phyloP scores from a whole-genome alignment of 1,284 basidiomycete genomes.

The Malassezia caprae region DNA sequence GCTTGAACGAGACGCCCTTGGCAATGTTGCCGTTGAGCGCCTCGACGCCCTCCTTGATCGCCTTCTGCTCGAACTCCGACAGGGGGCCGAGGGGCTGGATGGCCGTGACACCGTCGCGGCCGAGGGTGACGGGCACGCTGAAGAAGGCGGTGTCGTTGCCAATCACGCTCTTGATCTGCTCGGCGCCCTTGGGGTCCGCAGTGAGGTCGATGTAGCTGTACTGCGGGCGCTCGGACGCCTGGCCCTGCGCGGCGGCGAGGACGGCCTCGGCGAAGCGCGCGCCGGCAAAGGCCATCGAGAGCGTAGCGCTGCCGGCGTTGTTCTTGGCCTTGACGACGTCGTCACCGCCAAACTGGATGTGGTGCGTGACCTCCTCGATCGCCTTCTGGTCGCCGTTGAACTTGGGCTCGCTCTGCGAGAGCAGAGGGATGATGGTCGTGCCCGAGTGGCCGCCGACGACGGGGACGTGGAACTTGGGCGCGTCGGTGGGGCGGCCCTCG shows the following conservation, averaged over 20 bases:
- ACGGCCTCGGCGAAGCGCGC: conserved; percentile 39
- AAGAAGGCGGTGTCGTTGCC: conserved; percentile 42
- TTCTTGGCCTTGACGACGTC: conserved; percentile 83
- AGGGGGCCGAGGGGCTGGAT: conserved; percentile 53
- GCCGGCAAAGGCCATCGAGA: conserved; percentile 76
- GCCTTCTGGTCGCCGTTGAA: conserved; percentile 36
- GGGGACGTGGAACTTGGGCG: conserved; percentile 56
- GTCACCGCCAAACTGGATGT: conserved; percentile 86
- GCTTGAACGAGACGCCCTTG: conserved; percentile 48
- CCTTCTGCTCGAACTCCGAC: conserved; percentile 51
- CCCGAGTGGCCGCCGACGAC: conserved; percentile 96
- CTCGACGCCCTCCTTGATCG: conserved; percentile 52
- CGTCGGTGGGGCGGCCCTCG: conserved; percentile 59
- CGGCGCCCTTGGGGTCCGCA: conserved; percentile 33
- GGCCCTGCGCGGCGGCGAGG: conserved; percentile 38
- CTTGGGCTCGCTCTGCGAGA: conserved; percentile 61
- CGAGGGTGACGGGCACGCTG: conserved; percentile 42
- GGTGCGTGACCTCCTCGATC: conserved; percentile 64
- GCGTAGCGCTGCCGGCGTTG: conserved; percentile 75
- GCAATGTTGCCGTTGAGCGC: conserved; percentile 54
- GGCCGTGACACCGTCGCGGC: conserved; percentile 52
- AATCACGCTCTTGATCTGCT: conserved; percentile 32
- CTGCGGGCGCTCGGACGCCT: conserved; percentile 28
- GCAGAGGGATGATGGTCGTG: conserved; percentile 84
- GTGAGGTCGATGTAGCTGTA: conserved; percentile 44